Conservation (phyloP, 305 asterid species). For the Fraxinus greggii region DNA sequence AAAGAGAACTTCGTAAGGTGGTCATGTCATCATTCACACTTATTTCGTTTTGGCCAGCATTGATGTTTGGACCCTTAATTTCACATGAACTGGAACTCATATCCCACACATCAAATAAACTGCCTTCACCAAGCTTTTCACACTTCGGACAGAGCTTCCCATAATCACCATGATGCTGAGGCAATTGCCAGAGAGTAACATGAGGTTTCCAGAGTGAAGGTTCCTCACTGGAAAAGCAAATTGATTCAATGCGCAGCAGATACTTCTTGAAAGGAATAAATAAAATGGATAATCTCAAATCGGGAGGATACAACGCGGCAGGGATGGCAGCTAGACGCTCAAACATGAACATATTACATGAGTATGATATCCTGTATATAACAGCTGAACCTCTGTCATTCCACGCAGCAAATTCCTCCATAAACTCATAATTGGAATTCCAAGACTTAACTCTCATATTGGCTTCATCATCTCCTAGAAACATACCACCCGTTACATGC, state of each 20-base stretch:
- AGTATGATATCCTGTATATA: constrained; percentile 62
- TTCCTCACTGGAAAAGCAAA: constrained; percentile 55
- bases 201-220: constrained; percentile 73
- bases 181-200: constrained; percentile 68
- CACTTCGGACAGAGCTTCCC: constrained; percentile 41
- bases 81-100: constrained; percentile 30
- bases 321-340: constrained; percentile 59
- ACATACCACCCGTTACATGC: constrained; percentile 61
- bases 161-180: constrained; percentile 38
- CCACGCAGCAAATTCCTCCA: constrained; percentile 71
- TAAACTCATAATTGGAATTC: constrained; percentile 38
- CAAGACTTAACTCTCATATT: constrained; percentile 20
- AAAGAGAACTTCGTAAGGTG: constrained; percentile 20
- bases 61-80: constrained; percentile 31
- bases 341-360: constrained; percentile 41
- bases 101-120: constrained; percentile 54
- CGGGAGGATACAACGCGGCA: constrained; percentile 42
- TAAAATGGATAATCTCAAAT: constrained; percentile 40
- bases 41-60: constrained; percentile 24
- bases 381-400: constrained; percentile 65
- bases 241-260: constrained; percentile 67
- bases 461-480: constrained; percentile 45
- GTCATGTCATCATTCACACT: constrained; percentile 20
- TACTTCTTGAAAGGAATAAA: constrained; percentile 50
- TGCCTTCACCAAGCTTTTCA: constrained; percentile 52